These are phyloP conservation scores for Solanum lycopersicoides DNA, from an alignment of 257 asterid species.

Conservation along the genomic window DNA sequence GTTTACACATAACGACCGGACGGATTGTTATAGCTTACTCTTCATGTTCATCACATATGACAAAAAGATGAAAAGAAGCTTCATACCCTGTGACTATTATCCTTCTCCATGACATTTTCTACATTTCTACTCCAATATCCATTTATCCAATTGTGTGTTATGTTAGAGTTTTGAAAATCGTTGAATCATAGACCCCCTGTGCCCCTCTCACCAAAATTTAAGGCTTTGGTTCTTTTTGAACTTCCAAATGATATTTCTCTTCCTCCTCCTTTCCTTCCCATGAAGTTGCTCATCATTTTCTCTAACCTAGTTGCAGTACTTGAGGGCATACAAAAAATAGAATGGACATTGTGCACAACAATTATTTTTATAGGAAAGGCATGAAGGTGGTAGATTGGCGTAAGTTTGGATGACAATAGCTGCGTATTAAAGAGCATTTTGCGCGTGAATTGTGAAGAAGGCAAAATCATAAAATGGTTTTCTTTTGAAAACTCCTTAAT, in stretches of 20 bases:
- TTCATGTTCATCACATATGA: background rate
- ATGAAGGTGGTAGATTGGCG: background rate
- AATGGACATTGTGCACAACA: background rate
- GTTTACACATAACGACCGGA: background rate
- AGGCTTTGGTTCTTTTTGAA: background rate
- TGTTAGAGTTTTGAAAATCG: background rate
- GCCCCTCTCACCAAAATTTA: background rate
- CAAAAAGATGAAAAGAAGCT: background rate
- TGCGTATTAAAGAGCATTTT: background rate
- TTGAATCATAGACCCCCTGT: background rate
- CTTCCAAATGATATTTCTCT: background rate
- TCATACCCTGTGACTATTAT: background rate
- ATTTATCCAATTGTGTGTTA: background rate
- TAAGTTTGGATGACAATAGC: background rate
- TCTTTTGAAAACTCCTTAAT: background rate
- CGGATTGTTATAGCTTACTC: background rate
- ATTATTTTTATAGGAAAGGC: background rate
- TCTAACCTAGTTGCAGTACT: background rate
- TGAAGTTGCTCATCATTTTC: background rate
- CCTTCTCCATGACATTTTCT: background rate
- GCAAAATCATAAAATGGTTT: background rate
- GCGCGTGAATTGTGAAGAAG: background rate
- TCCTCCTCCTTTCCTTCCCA: background rate
- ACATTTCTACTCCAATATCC: background rate
- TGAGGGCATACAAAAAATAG: background rate